Evolutionary conservation across 1,284 basidiomycete species (phyloP).

Genomic region (Leccinum pseudoinsigne): DNA sequence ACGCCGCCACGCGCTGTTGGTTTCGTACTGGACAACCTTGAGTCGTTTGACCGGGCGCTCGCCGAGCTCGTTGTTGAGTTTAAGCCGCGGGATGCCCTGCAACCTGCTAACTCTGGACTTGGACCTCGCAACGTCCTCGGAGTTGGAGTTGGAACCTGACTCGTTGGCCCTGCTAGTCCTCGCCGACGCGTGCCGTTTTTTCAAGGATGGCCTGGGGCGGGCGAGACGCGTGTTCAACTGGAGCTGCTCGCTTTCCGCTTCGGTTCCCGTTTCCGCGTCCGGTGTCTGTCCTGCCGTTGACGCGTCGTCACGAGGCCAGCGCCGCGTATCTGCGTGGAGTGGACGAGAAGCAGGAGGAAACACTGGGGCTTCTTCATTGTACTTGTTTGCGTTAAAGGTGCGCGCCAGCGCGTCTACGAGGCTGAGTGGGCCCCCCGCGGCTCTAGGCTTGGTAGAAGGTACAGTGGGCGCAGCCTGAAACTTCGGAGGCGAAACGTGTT

Average conservation of each 20-base stretch:
- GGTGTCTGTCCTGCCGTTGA: constrained; percentile 10
- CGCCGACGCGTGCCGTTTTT: background rate
- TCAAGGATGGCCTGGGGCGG: background rate
- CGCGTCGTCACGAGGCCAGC: background rate
- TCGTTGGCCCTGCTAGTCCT: background rate
- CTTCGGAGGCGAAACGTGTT: background rate
- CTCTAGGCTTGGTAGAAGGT: background rate
- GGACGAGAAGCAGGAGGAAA: background rate
- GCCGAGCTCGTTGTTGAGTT: constrained; percentile 9
- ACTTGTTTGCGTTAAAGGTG: constrained; percentile 30
- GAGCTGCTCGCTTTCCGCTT: constrained; percentile 19
- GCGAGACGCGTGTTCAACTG: constrained; percentile 20
- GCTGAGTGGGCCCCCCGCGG: constrained; percentile 6
- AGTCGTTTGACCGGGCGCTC: constrained; percentile 22
- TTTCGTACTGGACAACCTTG: constrained; percentile 25
- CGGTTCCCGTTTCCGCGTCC: constrained; percentile 22
- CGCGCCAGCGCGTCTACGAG: constrained; percentile 28
- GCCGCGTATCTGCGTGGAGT: background rate
- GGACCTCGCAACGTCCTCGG: constrained; percentile 10
- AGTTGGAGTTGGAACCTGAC: constrained; percentile 15
- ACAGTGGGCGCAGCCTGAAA: background rate
- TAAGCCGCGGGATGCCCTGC: background rate
- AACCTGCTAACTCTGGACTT: background rate
- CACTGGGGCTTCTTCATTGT: constrained; percentile 2
- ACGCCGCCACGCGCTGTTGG: constrained; percentile 6